A percentile compares a stretch with the other conserved stretches of the same genome.
Conservation (phyloP, 1,284 basidiomycete species). For the Ustilago esculenta region DNA sequence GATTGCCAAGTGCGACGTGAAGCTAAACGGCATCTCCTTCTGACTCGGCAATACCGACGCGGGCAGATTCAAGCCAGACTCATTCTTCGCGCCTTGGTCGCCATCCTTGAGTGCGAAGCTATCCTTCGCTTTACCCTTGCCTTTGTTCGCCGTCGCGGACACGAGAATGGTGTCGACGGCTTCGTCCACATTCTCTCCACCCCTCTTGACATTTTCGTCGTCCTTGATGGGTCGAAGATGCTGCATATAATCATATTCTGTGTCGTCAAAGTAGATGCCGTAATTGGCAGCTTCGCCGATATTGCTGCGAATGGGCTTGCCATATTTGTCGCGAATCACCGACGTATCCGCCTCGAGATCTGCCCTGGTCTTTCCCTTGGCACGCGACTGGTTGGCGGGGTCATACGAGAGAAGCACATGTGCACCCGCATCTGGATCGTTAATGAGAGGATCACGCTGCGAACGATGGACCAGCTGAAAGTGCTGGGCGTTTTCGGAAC, state of each 20-base stretch:
- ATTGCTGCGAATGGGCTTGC: slow-evolving; percentile 60
- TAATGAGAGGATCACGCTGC: slow-evolving; percentile 91
- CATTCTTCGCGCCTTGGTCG: slow-evolving; percentile 7
- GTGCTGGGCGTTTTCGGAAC: slow-evolving; percentile 85
- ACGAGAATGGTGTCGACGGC: slow-evolving; percentile 54
- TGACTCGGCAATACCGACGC: slow-evolving; percentile 70
- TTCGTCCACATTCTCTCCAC: slow-evolving; percentile 60
- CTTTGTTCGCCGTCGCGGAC: slow-evolving; percentile 36
- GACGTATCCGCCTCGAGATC: slow-evolving; percentile 75
- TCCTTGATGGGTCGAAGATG: slow-evolving; percentile 73
- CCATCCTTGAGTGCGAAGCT: slow-evolving; percentile 48
- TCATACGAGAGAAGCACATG: slow-evolving; percentile 87
- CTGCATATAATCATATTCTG: slow-evolving; percentile 99
- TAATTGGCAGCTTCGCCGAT: slow-evolving; percentile 88
- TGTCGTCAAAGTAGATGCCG: slow-evolving; percentile 95
- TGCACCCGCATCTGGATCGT: slow-evolving; percentile 87
- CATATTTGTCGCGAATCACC: slow-evolving; percentile 71
- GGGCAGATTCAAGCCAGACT: slow-evolving; percentile 71
- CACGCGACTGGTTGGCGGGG: slow-evolving; percentile 68
- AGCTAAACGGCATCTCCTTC: slow-evolving; percentile 47
- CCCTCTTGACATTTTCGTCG: slow-evolving; percentile 51
- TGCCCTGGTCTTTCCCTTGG: slow-evolving; percentile 78
- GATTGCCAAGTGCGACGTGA: slow-evolving; percentile 39
- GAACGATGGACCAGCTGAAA: slow-evolving; percentile 98
- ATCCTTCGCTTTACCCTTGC: slow-evolving; percentile 46